A percentile compares a stretch with the other conserved stretches of the same genome.
These are phyloP conservation scores for Cercospora zeae-maydis DNA, from an alignment of 2,329 filamentous ascomycete genomes.

Conservation along the genomic window DNA sequence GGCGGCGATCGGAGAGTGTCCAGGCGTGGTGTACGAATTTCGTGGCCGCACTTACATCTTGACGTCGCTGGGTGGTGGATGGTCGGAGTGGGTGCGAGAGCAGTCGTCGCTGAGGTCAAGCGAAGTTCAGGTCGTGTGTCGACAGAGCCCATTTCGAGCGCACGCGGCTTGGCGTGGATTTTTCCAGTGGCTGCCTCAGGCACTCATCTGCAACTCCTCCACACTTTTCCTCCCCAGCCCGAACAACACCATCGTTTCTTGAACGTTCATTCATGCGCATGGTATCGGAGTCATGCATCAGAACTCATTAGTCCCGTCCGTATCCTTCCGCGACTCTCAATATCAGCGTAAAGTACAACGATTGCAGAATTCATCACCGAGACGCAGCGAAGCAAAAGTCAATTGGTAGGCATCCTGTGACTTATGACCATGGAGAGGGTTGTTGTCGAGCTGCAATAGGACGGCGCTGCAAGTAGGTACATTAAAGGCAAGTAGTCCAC, in stretches of 20 bases:
- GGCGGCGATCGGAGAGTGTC: slow-evolving; percentile 8
- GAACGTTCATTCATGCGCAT: not conserved
- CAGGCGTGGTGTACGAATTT: not conserved
- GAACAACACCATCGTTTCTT: not conserved
- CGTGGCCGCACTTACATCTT: slow-evolving; percentile 30
- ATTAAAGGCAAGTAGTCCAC: not conserved
- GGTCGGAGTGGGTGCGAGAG: slow-evolving; percentile 19
- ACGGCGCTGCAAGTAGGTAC: not conserved
- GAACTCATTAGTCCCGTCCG: not conserved
- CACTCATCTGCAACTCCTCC: not conserved
- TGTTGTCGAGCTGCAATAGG: not conserved
- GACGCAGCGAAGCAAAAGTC: not conserved
- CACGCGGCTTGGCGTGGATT: slow-evolving; percentile 5
- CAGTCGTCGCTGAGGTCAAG: slow-evolving; percentile 9
- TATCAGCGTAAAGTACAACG: no score
- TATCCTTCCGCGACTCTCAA: no score
- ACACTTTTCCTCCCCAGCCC: not conserved
- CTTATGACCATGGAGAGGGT: not conserved
- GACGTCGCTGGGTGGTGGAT: slow-evolving; percentile 28
- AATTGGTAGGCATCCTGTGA: not conserved
- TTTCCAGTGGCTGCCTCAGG: not conserved
- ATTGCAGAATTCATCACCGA: no score
- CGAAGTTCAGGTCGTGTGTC: slow-evolving; percentile 4
- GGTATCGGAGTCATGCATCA: not conserved
- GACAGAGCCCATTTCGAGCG: slow-evolving; percentile 5